Base-by-base conservation (phyloP, 2,329 filamentous ascomycete genomes). In the Claviceps quebecensis region DNA sequence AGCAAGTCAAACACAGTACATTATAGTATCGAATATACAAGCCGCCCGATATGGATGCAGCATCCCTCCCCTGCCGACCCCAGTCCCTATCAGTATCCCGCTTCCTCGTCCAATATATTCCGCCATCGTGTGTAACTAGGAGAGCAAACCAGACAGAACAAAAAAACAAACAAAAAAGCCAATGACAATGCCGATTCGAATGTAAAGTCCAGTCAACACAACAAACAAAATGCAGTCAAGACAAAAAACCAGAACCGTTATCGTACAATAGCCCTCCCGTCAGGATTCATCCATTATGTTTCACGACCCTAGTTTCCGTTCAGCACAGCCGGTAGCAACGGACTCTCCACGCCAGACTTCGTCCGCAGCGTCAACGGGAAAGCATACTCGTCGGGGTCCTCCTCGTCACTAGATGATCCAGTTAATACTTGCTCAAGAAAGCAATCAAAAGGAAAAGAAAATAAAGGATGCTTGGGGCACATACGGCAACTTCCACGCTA, bases 401-500 rank as follows among this genome's bases (percentile, higher is more conserved):
- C 93, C 66, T 96, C 90, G 67, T 93, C 88, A 69, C 88, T 94
- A 56, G 3, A 37, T 34, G 4, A 22, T 23, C 8, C 39, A 2
- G 5, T 47, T 26, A 41, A 14, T 17, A 19, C 4, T 22, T 41
- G 19, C 0, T 22, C 8, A n/a, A 22, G 17, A 22, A n/a, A 13
- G 17, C 9, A 19, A 17, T 41, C 8, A 13, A n/a, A n/a, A n/a
- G n/a, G n/a, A 2, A 7, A 29, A 11, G 5, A 2, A 26, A 5
- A 16, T 22, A 2, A 2, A 34, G 29, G 9, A 34, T 34, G 29
- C 8, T 34, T 34, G 29, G 9, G 9, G 29, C 29, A 89, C 90
- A 85, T 78, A 97, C 86, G 91, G 93, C 53, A 97, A 74, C 71
- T 94, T 95, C 93, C 93, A 98, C 36, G 91, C 86, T 62, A 97